phyloP scores from a whole-genome alignment of 257 asterid species.

The Penstemon newberryi region DNA sequence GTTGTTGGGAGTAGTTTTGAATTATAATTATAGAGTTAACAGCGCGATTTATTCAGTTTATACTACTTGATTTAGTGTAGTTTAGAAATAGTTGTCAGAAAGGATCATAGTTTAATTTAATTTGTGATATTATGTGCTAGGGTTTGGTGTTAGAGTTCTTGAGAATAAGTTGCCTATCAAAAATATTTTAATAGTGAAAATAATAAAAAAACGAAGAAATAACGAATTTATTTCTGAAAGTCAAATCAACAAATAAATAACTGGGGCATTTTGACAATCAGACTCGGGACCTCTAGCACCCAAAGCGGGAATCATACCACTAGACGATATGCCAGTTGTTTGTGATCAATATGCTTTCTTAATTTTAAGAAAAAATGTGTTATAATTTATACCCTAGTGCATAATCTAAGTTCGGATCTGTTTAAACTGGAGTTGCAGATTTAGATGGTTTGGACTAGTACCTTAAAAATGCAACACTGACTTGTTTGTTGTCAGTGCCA shows the following conservation, averaged over 20 bases:
- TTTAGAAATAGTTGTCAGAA: not conserved
- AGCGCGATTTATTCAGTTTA: not conserved
- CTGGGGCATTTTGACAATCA: slow-evolving; percentile 90
- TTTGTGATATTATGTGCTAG: not conserved
- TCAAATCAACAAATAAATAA: not conserved
- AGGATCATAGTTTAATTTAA: not conserved
- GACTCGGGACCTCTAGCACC: slow-evolving; percentile 93
- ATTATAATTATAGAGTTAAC: not conserved
- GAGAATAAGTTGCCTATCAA: not conserved
- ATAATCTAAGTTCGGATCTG: no score
- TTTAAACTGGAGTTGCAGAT: no score
- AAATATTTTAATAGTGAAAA: not conserved
- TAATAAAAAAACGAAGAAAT: not conserved
- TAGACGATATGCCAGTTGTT: slow-evolving; percentile 73
- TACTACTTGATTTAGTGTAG: not conserved
- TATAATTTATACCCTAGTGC: no score
- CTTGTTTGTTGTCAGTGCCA: no score
- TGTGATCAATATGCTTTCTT: not conserved
- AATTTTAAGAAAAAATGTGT: not conserved
- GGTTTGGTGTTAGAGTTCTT: not conserved
- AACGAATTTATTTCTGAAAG: not conserved
- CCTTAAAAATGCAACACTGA: no score
- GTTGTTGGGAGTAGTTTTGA: not conserved
- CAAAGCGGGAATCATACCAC: slow-evolving; percentile 96
- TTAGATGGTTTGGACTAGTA: no score